Base-by-base conservation (phyloP, 495 filamentous ascomycete species). In the Talaromyces wortmannii region DNA sequence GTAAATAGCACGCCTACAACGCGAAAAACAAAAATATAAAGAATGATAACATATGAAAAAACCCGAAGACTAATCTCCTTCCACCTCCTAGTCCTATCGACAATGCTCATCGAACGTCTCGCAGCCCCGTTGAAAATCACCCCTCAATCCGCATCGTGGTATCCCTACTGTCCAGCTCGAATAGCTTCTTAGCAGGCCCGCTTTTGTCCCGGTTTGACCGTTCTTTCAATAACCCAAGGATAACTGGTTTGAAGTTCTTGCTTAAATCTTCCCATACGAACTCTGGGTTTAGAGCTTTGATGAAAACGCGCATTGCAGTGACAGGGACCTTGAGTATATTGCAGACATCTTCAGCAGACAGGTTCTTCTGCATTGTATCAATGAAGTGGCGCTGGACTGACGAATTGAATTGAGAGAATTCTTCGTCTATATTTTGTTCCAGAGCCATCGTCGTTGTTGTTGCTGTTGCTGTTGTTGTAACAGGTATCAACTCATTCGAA, bases 211-310 rank as follows among this genome's bases (percentile, higher is more conserved):
- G 13, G 17, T 46, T 46, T 46, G 44, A 46, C 10, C 44, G 44
- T 17, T 46, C n/a, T 46, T 48, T 42, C 29, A 53, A 16, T 33
- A 57, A n/a, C 30, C 55, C 31, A n/a, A 46, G 17, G 7, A 46
- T 23, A 1, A 46, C 44, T 7, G 15, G 16, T 33, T 57, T 61
- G 46, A 63, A 61, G 33, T 57, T 66, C 11, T 31, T 7, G 7
- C 49, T 61, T 6, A 66, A 40, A 36, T 66, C 18, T 40, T 58
- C 61, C 63, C 59, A 63, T 17, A 45, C 49, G 50, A 63, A 63
- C 0, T 59, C 50, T 17, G 61, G 61, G 31, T 61, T 63, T 1
- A 65, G 57, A 17, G 61, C 58, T 23, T 55, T 55, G 18, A 52
- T 43, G 31, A 63, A 63, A 40, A 59, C 55, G 17, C 59, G 58